Base-by-base conservation (phyloP, 805 yeast genomes). In the Hagleromyces aurorensis region DNA sequence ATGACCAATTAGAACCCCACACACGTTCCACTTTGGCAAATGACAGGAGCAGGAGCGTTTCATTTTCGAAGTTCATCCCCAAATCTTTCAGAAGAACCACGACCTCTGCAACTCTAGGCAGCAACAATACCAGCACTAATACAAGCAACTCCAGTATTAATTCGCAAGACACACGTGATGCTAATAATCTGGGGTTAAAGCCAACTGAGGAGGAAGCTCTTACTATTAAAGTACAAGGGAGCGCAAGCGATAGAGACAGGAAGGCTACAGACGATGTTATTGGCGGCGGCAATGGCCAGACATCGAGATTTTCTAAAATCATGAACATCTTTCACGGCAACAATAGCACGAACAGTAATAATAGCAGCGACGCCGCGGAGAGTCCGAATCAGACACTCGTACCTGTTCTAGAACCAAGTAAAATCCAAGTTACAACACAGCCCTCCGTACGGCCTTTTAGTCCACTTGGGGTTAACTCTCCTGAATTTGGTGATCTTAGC, bases 41-140 rank as follows among this genome's bases (percentile, higher is more conserved):
- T 16, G 51, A 44, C 8, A 42, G 40, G 30, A 39, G 34, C 18
- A 41, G 52, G 28, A 47, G 45, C 13, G 38, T 44, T 9, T 50
- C 55, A 1, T 46, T 50, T 16, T 41, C 52, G 1, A 50, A 47
- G 23, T 22, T 45, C 20, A 23, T 48, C 10, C 34, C 36, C 5
- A 32, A 34, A 6, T 33, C 45, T 10, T 33, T 40, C 20, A 38
- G 35, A 29, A 29, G 41, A 5, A 34, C 27, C 12, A 28, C 27
- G 18, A 22, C 19, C 10, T 29, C 27, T 10, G 27, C 33, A 14
- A 21, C 25, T 9, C 24, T 19, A 16, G 32, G 33, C 16, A 24
- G 30, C 27, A 13, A 35, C 27, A 32, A 28, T 23, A 13, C 34
- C 14, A 21, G 35, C 29, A 13, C 31, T 17, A 32, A 28, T 23